These are phyloP conservation scores for Acanthamoeba castellanii DNA, from an alignment of 208 protist genomes.

Conservation along the genomic window DNA sequence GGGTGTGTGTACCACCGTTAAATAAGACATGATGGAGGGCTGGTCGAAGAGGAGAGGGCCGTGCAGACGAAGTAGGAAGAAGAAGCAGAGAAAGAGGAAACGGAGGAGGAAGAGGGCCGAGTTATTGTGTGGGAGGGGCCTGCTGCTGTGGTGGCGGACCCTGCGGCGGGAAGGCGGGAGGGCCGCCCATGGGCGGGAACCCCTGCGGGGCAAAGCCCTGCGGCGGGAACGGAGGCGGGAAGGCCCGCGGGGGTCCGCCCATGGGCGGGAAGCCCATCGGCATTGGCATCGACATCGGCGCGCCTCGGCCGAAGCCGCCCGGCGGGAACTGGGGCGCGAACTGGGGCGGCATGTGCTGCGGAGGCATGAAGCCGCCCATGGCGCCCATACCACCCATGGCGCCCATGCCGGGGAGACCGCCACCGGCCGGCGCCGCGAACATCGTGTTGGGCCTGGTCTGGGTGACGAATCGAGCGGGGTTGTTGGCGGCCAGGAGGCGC, in stretches of 20 bases:
- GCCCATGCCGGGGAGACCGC: neutral
- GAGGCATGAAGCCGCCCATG: neutral
- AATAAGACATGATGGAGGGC: too few species aligned
- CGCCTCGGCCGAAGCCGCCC: neutral
- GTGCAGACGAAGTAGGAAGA: neutral
- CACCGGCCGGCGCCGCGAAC: conserved; percentile 72
- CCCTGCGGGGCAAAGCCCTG: conserved; percentile 59
- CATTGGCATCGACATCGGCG: neutral
- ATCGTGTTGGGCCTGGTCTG: conserved; percentile 60
- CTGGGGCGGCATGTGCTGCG: neutral
- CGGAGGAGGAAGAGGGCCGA: neutral
- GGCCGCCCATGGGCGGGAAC: neutral
- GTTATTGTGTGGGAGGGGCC: neutral
- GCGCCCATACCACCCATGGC: neutral
- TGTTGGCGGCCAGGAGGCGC: conserved; percentile 85
- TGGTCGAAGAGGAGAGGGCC: too few species aligned
- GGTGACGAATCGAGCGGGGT: conserved; percentile 69
- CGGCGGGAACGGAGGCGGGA: conserved; percentile 48
- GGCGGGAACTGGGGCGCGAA: conserved; percentile 2
- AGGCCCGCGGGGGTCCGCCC: conserved; percentile 28
- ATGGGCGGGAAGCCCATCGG: conserved; percentile 50
- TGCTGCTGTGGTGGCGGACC: neutral
- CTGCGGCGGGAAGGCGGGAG: neutral
- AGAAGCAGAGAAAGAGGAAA: neutral
- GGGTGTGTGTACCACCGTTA: too few species aligned